Evolutionary conservation across 2,329 filamentous ascomycete genomes (phyloP), one percentile per base, ranked within the genome.

Genomic region (Chaetomium olivaceum): DNA sequence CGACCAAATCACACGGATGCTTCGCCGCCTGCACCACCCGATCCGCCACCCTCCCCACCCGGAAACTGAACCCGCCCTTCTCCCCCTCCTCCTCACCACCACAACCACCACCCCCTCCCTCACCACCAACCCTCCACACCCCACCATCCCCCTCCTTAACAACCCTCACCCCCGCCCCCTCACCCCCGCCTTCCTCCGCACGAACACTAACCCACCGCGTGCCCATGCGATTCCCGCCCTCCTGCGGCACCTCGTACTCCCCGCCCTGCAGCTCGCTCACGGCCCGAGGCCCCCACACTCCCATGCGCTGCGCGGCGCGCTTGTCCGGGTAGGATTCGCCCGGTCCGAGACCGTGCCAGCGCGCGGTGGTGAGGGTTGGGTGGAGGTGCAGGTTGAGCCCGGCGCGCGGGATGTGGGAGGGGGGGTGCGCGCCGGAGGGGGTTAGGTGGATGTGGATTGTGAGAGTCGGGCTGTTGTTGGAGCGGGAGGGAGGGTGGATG

Each of bases 261-360:
- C 82, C 81, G 72, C 39, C 39, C 39, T 84, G 83, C 29, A 91
- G 78, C 0, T 82, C 80, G 0, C 80, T 9, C 21, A 87, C 76
- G 0, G 73, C 75, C 0, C 72, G 72, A 1, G 71, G 73, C 0
- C 72, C 73, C 74, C 80, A 86, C 50, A 85, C 77, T 1, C 83
- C 87, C 0, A 87, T 72, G 1, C 77, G 78, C 69, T 89, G 86
- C 1, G 85, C 64, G 25, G 79, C 71, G 65, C 83, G 82, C 77
- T 86, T 89, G 75, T 91, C 88, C 7, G 82, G 82, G 74, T 90
- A 91, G 8, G 81, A 83, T 74, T 90, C 87, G 9, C 85, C 86
- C 0, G 86, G 86, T 0, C 88, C 88, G 5, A 83, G 83, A 6
- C 88, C 88, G 66, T 85, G 84, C 87, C 87, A 91, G 11, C 77